A percentile compares a stretch with the other conserved stretches of the same genome.
phyloP scores from a whole-genome alignment of 1,139 yeast species.

The Zygosaccharomyces sapae region DNA sequence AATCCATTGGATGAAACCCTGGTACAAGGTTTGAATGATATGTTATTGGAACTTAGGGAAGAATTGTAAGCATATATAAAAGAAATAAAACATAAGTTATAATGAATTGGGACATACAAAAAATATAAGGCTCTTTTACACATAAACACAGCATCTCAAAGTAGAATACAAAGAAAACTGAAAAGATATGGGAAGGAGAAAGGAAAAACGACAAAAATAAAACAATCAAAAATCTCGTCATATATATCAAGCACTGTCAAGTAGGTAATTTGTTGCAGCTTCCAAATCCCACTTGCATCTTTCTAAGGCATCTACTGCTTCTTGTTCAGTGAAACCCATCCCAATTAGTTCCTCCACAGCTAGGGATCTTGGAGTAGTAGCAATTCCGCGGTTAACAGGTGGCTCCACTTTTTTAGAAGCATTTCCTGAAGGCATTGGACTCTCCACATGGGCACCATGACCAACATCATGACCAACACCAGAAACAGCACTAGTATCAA shows the following conservation, averaged over 20 bases:
- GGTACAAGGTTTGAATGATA: slow-evolving; percentile 29
- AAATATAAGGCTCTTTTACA: slow-evolving; percentile 3
- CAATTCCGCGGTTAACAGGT: slow-evolving; percentile 35
- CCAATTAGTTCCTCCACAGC: slow-evolving; percentile 74
- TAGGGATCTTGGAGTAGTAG: slow-evolving; percentile 42
- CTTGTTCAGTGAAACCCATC: slow-evolving; percentile 77
- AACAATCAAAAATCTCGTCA: slow-evolving; percentile 1
- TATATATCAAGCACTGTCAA: slow-evolving; percentile 53
- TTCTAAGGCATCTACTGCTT: slow-evolving; percentile 64
- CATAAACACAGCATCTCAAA: neutral
- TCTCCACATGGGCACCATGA: slow-evolving; percentile 4
- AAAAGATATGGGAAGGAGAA: neutral
- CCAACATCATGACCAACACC: slow-evolving; percentile 6
- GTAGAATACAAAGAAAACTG: slow-evolving; percentile 3
- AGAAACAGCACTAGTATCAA: slow-evolving; percentile 7
- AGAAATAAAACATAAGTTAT: neutral
- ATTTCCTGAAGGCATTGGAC: slow-evolving; percentile 21
- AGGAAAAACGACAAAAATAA: neutral
- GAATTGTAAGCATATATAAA: neutral
- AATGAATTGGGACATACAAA: neutral
- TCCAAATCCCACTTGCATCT: slow-evolving; percentile 71
- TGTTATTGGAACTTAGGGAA: slow-evolving; percentile 29
- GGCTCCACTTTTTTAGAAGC: slow-evolving; percentile 9
- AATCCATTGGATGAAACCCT: slow-evolving; percentile 24
- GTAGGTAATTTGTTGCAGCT: slow-evolving; percentile 76